Evolutionary conservation across 192 early-diverging fungal genomes (phyloP).

Genomic region (Bifiguratus adelaidae): DNA sequence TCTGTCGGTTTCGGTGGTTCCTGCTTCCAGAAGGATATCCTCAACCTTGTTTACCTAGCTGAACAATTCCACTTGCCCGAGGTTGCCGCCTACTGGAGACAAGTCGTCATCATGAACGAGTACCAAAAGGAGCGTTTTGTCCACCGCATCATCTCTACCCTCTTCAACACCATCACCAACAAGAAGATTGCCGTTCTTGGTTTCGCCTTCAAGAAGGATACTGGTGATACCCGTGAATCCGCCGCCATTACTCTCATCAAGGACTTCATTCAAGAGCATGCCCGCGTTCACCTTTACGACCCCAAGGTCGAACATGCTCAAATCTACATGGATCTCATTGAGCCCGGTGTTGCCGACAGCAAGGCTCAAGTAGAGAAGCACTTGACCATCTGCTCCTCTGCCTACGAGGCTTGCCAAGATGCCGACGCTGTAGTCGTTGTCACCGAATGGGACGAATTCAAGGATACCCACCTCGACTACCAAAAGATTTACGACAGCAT

Average conservation of each 20-base stretch:
- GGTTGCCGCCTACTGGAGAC: slow-evolving; percentile 90
- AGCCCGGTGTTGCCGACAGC: slow-evolving; percentile 39
- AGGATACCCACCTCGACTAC: slow-evolving; percentile 54
- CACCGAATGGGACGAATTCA: slow-evolving; percentile 92
- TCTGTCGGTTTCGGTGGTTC: slow-evolving; percentile 91
- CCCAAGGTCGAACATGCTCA: slow-evolving; percentile 74
- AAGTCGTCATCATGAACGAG: slow-evolving; percentile 85
- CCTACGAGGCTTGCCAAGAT: slow-evolving; percentile 59
- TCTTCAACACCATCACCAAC: slow-evolving; percentile 73
- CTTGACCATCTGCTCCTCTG: slow-evolving; percentile 46
- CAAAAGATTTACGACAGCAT: slow-evolving; percentile 50
- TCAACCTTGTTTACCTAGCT: slow-evolving; percentile 83
- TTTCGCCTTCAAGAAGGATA: slow-evolving; percentile 94
- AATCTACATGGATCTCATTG: slow-evolving; percentile 55
- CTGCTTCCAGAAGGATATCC: slow-evolving; percentile 94
- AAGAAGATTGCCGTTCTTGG: slow-evolving; percentile 75
- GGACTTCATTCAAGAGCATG: slow-evolving; percentile 68
- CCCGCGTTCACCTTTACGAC: slow-evolving; percentile 73
- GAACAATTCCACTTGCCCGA: slow-evolving; percentile 75
- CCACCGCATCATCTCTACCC: slow-evolving; percentile 50
- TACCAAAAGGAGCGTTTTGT: slow-evolving; percentile 85
- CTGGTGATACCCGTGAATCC: slow-evolving; percentile 86
- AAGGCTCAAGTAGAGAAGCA: slow-evolving; percentile 42
- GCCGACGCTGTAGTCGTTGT: slow-evolving; percentile 73
- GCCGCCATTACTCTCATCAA: slow-evolving; percentile 81